Evolutionary conservation across 495 filamentous ascomycete species (phyloP), one percentile per base, ranked within the genome.

Genomic region (Lasiosphaeria miniovina): DNA sequence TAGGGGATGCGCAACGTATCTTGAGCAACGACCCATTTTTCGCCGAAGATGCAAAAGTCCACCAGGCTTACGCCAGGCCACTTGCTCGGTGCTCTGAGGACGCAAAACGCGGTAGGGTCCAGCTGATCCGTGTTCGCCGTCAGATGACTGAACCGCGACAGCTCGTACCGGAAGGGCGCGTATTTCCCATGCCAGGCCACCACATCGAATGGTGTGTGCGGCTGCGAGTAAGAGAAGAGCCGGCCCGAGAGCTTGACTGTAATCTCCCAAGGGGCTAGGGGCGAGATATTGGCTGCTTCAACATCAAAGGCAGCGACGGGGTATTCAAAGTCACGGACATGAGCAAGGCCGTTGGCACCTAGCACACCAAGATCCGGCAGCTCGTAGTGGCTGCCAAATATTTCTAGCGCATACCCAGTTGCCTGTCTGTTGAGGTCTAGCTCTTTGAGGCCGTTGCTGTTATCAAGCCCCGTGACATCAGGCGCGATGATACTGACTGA

Each of bases 161-260:
- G 80, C 66, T 90, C 88, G 73, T 92, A 92, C 66, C 91, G 89
- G 79, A 84, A 90, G 0, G 88, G 88, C 58, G 87, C 87, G 70
- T 88, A 89, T 60, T 46, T 66, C 45, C 84, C 82, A 64, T 90
- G 88, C 88, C 88, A 91, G 14, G 86, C 84, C n/a, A 89, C 88
- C 4, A 91, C 78, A 61, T 91, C 86, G 69, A 90, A 91, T n/a
- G 88, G 88, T 0, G 83, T 87, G 71, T 89, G 85, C 9, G 74
- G 69, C 71, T 89, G 88, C 54, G 78, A 76, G 11, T 85, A 86
- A 1, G 78, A 74, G 72, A 83, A 86, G 52, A 90, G 81, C 34
- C 80, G 79, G 61, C 87, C 87, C 57, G 81, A 77, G 61, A 89
- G 84, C 66, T 91, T 91, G 73, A 80, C 77, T 52, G 84, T 79